Evolutionary conservation across 345 rosid species (phyloP).

Genomic region (Salix koriyanagi): DNA sequence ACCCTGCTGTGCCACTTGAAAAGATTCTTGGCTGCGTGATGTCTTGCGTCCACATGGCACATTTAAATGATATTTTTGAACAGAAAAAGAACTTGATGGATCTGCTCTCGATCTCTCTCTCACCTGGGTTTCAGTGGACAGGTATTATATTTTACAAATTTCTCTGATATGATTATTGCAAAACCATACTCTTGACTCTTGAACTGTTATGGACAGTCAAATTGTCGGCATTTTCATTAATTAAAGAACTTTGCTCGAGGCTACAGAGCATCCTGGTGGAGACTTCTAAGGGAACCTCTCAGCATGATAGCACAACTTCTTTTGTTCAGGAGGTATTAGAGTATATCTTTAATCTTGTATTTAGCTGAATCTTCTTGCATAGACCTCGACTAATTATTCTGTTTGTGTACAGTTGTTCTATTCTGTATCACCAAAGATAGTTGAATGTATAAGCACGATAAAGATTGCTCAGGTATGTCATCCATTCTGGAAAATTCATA

Average conservation of each 20-base stretch:
- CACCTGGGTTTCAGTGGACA: conserved; percentile 74
- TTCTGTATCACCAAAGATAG: conserved; percentile 49
- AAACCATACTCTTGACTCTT: conserved; percentile 11
- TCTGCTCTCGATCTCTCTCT: conserved; percentile 42
- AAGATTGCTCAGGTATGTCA: conserved; percentile 84
- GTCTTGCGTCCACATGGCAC: conserved; percentile 65
- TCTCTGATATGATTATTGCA: background rate
- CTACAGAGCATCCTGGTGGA: conserved; percentile 32
- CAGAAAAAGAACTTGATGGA: conserved; percentile 54
- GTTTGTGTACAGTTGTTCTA: conserved; percentile 53
- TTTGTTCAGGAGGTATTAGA: conserved; percentile 61
- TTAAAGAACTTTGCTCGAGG: conserved; percentile 71
- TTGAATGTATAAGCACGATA: conserved; percentile 65
- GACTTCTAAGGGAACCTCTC: conserved; percentile 33
- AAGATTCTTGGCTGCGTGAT: conserved; percentile 63
- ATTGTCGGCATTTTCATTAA: conserved; percentile 57
- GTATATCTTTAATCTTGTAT: background rate
- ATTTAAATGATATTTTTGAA: conserved; percentile 46
- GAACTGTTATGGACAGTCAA: conserved; percentile 53
- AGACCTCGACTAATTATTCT: conserved; percentile 12
- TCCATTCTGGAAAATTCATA: background rate
- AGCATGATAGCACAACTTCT: conserved; percentile 32
- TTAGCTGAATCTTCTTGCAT: background rate
- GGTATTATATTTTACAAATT: conserved; percentile 45
- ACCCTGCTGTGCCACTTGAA: conserved; percentile 50